Evolutionary conservation across 495 filamentous ascomycete species (phyloP).

Genomic region (Tuber melanosporum): DNA sequence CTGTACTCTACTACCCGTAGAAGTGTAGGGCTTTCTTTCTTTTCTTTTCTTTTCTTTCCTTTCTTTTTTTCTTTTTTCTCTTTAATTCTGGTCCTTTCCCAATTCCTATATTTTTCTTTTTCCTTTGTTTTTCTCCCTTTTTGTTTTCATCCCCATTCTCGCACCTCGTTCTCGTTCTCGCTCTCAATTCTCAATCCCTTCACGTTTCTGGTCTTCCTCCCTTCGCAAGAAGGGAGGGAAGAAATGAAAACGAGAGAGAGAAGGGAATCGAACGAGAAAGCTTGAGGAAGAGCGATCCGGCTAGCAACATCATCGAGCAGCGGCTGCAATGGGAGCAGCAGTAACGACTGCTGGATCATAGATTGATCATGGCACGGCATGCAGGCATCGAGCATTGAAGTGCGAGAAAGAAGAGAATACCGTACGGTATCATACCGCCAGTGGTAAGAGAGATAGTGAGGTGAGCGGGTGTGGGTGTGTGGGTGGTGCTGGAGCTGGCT

Average conservation of each 20-base stretch:
- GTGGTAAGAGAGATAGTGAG: background rate
- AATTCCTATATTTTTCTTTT: background rate
- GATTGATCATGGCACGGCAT: constrained; percentile 28
- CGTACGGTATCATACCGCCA: background rate
- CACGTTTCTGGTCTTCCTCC: background rate
- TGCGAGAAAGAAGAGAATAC: background rate
- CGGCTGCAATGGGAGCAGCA: constrained; percentile 25
- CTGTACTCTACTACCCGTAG: constrained; percentile 14
- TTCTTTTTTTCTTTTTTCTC: background rate
- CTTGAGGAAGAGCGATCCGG: background rate
- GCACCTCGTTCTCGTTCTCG: background rate
- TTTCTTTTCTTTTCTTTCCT: background rate
- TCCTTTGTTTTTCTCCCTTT: background rate
- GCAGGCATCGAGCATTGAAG: constrained; percentile 26
- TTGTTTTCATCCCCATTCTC: background rate
- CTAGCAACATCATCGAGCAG: background rate
- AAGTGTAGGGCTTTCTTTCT: constrained; percentile 15
- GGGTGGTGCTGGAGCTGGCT: background rate
- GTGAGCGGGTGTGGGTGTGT: background rate
- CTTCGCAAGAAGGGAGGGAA: background rate
- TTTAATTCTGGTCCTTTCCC: background rate
- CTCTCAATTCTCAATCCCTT: background rate
- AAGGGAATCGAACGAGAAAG: background rate
- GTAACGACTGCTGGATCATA: constrained; percentile 32
- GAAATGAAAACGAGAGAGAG: background rate